Conservation (phyloP, 441 rosid genomes). For the Aleurites moluccanus region DNA sequence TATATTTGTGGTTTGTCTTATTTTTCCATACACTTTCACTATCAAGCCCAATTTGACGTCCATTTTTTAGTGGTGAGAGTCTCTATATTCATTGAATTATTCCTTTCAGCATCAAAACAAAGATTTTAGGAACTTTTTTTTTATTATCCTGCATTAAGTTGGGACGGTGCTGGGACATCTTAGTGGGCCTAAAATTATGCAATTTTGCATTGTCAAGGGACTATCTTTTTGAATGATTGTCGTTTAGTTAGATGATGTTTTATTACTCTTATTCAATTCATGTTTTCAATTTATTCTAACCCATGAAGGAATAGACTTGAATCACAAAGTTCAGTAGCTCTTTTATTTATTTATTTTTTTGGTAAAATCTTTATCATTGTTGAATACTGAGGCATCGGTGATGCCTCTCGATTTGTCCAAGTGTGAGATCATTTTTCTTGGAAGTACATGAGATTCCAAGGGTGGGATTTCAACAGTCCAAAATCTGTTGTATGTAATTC, state of each 20-base stretch:
- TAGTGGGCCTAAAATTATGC: conserved; percentile 4
- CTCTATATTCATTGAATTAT: not conserved
- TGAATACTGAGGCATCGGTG: not conserved
- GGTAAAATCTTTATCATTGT: not conserved
- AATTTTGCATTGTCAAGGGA: not conserved
- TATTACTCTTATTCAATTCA: not conserved
- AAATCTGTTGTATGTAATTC: not conserved
- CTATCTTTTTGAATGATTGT: conserved; percentile 5
- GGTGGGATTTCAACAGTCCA: too few relatives aligned
- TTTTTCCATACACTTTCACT: conserved; percentile 16
- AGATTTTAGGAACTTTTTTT: conserved; percentile 8
- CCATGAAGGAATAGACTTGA: not conserved
- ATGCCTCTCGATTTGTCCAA: not conserved
- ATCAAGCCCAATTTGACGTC: conserved; percentile 4
- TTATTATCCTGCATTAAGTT: conserved; percentile 13
- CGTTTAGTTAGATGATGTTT: not conserved
- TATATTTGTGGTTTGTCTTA: conserved; percentile 4
- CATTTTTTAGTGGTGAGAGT: conserved; percentile 9
- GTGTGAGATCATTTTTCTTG: not conserved
- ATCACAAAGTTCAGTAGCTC: not conserved
- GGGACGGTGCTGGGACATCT: conserved; percentile 15
- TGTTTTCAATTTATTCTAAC: not conserved
- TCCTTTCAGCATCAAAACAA: conserved; percentile 8
- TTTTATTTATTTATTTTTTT: too few relatives aligned
- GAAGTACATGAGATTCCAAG: not conserved